These are phyloP conservation scores for Paramecium caudatum DNA, from an alignment of 73 alveolate species.

Conservation along the genomic window DNA sequence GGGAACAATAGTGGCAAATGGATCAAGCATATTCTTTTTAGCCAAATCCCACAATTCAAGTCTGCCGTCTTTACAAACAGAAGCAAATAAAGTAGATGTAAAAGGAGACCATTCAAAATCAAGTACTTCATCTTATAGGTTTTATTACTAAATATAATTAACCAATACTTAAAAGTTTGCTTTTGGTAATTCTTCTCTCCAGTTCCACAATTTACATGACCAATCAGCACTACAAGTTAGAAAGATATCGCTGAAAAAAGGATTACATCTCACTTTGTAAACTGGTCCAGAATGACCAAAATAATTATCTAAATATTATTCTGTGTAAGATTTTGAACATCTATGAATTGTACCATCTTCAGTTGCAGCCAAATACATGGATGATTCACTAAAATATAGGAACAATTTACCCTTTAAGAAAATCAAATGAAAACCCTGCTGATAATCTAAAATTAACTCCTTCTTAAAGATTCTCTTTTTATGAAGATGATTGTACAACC, in stretches of 20 bases:
- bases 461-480: constrained; percentile 90
- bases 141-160: not conserved
- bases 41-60: constrained; percentile 98
- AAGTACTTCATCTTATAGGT: constrained; percentile 94
- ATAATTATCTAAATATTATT: constrained; percentile 93
- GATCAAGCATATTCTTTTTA: constrained; percentile 89
- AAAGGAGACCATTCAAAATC: constrained; percentile 97
- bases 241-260: constrained; percentile 95
- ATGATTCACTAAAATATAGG: constrained; percentile 87
- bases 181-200: constrained; percentile 84
- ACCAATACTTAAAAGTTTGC: constrained; percentile 77
- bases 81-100: constrained; percentile 95
- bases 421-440: constrained; percentile 90
- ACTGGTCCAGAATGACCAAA: constrained; percentile 99
- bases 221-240: constrained; percentile 98
- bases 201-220: constrained; percentile 97
- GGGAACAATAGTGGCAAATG: constrained; percentile 78
- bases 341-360: constrained; percentile 98
- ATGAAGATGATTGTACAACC: constrained; percentile 88
- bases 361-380: constrained; percentile 95
- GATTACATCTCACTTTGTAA: constrained; percentile 97
- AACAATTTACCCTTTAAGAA: too few species aligned
- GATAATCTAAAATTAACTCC: constrained; percentile 94
- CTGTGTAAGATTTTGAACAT: constrained; percentile 95
- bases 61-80: constrained; percentile 98